Percentiles rank a stretch among this genome's conserved stretches.
phyloP scores from a whole-genome alignment of 441 rosid genomes.

The Euphorbia celastroides region DNA sequence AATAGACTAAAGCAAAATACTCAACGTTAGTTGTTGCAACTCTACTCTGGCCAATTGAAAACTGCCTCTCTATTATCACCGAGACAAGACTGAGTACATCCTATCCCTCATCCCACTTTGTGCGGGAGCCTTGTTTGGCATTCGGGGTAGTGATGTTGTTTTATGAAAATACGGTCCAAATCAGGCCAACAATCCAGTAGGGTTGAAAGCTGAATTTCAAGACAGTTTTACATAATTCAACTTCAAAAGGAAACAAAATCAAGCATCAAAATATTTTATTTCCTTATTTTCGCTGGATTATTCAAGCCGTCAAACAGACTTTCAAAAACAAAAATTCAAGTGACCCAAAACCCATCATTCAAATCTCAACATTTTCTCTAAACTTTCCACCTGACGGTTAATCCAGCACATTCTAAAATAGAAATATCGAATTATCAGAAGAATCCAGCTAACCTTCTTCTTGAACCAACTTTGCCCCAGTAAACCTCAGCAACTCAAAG shows the following conservation, averaged over 20 bases:
- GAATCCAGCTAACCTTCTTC: slow-evolving; percentile 45
- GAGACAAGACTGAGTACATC: neutral
- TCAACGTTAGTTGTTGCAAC: too few species aligned
- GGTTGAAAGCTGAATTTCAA: neutral
- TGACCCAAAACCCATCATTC: neutral
- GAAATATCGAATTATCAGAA: neutral
- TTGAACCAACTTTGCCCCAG: slow-evolving; percentile 46
- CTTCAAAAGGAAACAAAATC: neutral
- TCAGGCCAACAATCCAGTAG: neutral
- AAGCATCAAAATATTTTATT: neutral
- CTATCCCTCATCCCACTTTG: too few species aligned
- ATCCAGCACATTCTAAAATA: neutral
- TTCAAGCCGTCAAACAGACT: slow-evolving; percentile 16
- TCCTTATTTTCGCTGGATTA: slow-evolving; percentile 11
- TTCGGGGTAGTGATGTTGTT: too few species aligned
- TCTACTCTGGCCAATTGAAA: too few species aligned
- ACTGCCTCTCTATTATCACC: neutral
- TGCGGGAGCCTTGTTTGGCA: too few species aligned
- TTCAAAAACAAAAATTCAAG: neutral
- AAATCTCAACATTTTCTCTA: neutral
- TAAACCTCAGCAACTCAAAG: slow-evolving; percentile 30
- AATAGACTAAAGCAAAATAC: too few species aligned
- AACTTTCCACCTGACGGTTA: slow-evolving; percentile 15
- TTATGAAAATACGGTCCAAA: neutral
- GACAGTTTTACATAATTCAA: neutral